Evolutionary conservation across 2,329 filamentous ascomycete genomes (phyloP), one percentile per base, ranked within the genome.

Genomic region (Stemphylium lycopersici): DNA sequence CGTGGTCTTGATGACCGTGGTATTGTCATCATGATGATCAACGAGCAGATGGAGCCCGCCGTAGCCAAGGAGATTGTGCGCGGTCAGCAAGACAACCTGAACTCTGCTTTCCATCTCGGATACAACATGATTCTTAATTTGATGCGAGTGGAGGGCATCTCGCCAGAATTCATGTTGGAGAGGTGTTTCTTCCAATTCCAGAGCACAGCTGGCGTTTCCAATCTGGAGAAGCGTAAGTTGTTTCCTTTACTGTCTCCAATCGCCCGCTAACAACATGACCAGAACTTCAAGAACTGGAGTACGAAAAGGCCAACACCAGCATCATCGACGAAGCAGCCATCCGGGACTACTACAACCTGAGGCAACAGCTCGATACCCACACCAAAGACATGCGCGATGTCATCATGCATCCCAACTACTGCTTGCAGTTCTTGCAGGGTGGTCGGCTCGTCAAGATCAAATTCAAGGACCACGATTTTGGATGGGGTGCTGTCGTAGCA

Each of bases 11-110:
- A 99, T 79, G 93, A 97, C 59, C 90, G 95, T 62, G 95, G 95
- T 84, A 96, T 98, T 66, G 95, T 99, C 65, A 98, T 99, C 74
- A 98, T 99, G 91, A 98, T 99, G 93, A 90, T 99, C 58, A 90
- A 96, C 70, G 90, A 96, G 75, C 91, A 95, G 78, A 93, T 99
- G 80, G 95, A 99, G 69, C 95, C 95, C 1, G 87, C 91, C 2
- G 87, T 89, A n/a, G 93, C 95, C 37, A 96, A 96, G 77, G 88
- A 90, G 61, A 97, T 99, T 66, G 95, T 99, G 11, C 91, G 95
- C 48, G 95, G 95, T 63, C 90, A 97, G 71, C 95, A 99, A 75
- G 96, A 99, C 76, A 92, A 93, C 64, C 87, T 99, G 26, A 98
- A 98, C 77, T 98, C 95, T 3, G 95, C 95, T 1, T 99, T 99